These are phyloP conservation scores for Ceratobasidium sp. DNA, from an alignment of 1,284 basidiomycete genomes.

Conservation along the genomic window DNA sequence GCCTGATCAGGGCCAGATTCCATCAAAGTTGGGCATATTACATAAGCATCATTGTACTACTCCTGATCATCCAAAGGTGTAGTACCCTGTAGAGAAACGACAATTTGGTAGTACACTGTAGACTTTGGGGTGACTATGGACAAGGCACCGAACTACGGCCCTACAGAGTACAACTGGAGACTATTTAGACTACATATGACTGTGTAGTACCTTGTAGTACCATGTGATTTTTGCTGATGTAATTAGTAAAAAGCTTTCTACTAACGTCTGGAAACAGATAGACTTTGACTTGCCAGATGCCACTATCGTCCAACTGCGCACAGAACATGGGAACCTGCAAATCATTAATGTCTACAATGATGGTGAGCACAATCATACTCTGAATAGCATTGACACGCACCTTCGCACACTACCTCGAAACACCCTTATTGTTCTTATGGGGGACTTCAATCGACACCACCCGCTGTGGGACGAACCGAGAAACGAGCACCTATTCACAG, in stretches of 20 bases:
- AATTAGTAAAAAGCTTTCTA: background rate
- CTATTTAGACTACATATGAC: too few species aligned
- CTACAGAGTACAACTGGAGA: too few species aligned
- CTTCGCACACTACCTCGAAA: background rate
- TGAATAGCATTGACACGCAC: background rate
- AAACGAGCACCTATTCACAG: background rate
- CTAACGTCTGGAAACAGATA: constrained; percentile 12
- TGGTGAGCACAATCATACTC: background rate
- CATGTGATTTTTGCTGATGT: constrained; percentile 11
- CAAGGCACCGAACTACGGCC: too few species aligned
- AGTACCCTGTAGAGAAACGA: too few species aligned
- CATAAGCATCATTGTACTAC: too few species aligned
- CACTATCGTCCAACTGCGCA: background rate
- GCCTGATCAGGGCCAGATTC: too few species aligned
- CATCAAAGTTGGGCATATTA: too few species aligned
- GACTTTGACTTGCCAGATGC: background rate
- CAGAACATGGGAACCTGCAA: background rate
- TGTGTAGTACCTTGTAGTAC: too few species aligned
- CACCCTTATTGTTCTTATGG: background rate
- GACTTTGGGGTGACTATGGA: too few species aligned
- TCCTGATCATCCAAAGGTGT: too few species aligned
- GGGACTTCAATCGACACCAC: constrained; percentile 12
- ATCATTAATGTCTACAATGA: background rate
- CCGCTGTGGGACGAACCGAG: background rate
- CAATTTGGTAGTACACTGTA: too few species aligned